Percentiles rank a stretch among this genome's conserved stretches.
These are phyloP conservation scores for Spinellus fusiger DNA, from an alignment of 192 early-diverging fungal species.

Conservation along the genomic window DNA sequence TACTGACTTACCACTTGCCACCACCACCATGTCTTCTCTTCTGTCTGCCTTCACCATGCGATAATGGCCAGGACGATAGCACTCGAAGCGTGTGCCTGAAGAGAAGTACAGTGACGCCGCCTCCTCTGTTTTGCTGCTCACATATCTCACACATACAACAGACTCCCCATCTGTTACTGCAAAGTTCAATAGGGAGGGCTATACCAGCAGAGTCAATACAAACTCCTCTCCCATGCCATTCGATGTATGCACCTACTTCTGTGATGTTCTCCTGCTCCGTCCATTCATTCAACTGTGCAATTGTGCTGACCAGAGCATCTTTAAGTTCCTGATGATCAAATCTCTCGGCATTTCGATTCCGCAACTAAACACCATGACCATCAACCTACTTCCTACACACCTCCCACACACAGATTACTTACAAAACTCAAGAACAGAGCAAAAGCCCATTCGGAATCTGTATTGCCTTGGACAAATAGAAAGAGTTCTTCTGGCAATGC, in stretches of 20 bases:
- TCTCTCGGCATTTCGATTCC: conserved; percentile 32
- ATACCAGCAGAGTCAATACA: conserved; percentile 1
- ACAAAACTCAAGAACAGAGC: conserved; percentile 72
- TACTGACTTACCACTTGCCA: conserved; percentile 51
- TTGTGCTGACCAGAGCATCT: conserved; percentile 69
- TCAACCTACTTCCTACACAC: not conserved
- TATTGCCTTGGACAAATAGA: conserved; percentile 66
- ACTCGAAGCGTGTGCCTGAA: conserved; percentile 66
- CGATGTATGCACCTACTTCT: conserved; percentile 17
- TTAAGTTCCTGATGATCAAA: conserved; percentile 61
- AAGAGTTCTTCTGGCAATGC: conserved; percentile 62
- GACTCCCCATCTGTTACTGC: conserved; percentile 75
- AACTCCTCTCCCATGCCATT: no score
- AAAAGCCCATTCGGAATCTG: conserved; percentile 79
- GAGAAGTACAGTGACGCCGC: conserved; percentile 77
- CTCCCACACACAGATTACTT: conserved; percentile 11
- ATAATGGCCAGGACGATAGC: conserved; percentile 62
- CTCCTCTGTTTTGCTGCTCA: conserved; percentile 59
- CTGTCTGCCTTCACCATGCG: conserved; percentile 64
- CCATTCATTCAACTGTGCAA: conserved; percentile 68
- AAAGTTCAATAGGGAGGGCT: conserved; percentile 72
- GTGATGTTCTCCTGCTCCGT: conserved; percentile 54
- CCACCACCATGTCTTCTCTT: conserved; percentile 76
- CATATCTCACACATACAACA: conserved; percentile 73
- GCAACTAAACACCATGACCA: conserved; percentile 15